Base-by-base conservation (phyloP, 345 rosid species). In the Limnanthes douglasii region DNA sequence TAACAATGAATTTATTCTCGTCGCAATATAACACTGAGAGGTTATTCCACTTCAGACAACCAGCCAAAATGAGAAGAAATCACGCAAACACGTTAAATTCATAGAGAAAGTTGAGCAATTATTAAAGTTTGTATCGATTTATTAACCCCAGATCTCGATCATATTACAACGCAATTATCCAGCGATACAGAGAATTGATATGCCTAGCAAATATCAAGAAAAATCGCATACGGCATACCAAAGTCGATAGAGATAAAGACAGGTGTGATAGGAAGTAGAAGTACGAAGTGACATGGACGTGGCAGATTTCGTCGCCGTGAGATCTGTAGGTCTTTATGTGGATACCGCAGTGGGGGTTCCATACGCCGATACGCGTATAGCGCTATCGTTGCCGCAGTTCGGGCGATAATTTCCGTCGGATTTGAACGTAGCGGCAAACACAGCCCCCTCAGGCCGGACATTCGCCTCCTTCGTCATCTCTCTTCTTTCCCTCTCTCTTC, bases 281-380 rank as follows among this genome's bases (percentile, higher is more conserved):
- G 20, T 68, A 90, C 96, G 60, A 31, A 53, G 96, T 90, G 56
- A 82, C 93, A 50, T 90, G 96, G 51, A 90, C 88, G 43, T 90
- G 94, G 25, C 96, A 94, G 47, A 84, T 94, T 47, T 84, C 94
- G 23, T 94, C 94, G 59, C 82, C 96, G 46, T 84, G 98, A 27
- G 96, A 65, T 60, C 84, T 84, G 66, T 90, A 90, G 62, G 98
- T 84, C 56, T 84, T 90, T 46, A 84, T 78, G 57, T 74, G 72
- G 54, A 80, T 68, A 23, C 96, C 93, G 8, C 93, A 88, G 80
- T 90, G 96, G 7, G 98, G 98, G 31, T 90, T 84, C 98, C 98
- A 84, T 7, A 90, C n/a, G n/a, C n/a, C n/a, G n/a, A n/a, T n/a
- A n/a, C 73, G 31, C 96, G 96, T 33, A 84, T 80, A n/a, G 96